A percentile compares a stretch with the other conserved stretches of the same genome.
Conservation (phyloP, 345 rosid species). For the Murraya koenigii region DNA sequence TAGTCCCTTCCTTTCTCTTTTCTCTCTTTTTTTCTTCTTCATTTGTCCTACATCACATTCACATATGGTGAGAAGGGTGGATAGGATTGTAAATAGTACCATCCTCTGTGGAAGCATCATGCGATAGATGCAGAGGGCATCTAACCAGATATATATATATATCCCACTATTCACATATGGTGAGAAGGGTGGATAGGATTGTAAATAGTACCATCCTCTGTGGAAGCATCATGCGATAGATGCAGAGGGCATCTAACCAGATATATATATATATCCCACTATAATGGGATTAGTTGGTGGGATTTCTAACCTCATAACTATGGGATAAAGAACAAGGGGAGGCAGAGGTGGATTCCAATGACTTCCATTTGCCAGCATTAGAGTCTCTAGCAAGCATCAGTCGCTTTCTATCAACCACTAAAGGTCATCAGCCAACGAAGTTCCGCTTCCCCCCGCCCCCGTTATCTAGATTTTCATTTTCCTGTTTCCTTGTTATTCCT, state of each 20-base stretch:
- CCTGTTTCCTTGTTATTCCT: background rate
- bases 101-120: background rate
- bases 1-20: background rate
- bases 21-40: too few species aligned
- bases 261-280: too few species aligned
- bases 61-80: background rate
- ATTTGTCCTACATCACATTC: too few species aligned
- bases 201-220: background rate
- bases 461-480: background rate
- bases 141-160: too few species aligned
- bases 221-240: background rate
- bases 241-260: background rate
- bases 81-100: too few species aligned
- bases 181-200: background rate
- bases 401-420: background rate
- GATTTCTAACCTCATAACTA: background rate
- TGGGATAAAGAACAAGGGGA: background rate
- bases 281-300: background rate
- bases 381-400: background rate
- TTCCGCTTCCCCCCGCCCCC: too few species aligned
- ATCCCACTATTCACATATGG: too few species aligned
- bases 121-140: background rate
- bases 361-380: background rate
- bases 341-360: background rate
- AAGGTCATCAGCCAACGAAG: background rate